These are phyloP conservation scores for Stenocarpella maydis DNA, from an alignment of 2,329 filamentous ascomycete species.

Conservation along the genomic window DNA sequence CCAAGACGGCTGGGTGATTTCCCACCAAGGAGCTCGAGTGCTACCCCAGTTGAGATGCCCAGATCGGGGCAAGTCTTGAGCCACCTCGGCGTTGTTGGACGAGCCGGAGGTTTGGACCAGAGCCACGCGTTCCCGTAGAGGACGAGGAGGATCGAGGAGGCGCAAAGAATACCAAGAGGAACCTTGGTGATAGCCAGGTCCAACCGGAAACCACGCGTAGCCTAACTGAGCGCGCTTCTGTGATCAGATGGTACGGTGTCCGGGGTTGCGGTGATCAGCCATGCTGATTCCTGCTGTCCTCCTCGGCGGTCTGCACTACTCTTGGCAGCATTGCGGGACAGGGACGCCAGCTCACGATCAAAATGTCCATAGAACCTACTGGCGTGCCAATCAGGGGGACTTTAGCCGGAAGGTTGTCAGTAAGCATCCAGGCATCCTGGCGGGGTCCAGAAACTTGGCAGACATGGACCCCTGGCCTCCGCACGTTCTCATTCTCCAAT, in stretches of 20 bases:
- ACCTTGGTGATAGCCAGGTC: neutral
- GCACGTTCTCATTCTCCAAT: conserved; percentile 12
- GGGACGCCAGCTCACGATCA: neutral
- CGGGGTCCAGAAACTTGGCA: conserved; percentile 19
- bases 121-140: neutral
- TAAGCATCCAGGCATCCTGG: conserved; percentile 1
- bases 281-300: conserved; percentile 12
- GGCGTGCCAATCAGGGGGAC: conserved; percentile 25
- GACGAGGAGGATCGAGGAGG: conserved; percentile 11
- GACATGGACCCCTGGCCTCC: conserved; percentile 22
- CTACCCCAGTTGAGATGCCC: conserved; percentile 6
- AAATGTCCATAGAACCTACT: conserved; percentile 19
- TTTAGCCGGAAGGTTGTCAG: conserved; percentile 23
- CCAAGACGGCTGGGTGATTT: conserved; percentile 24
- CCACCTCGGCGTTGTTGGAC: conserved; percentile 15
- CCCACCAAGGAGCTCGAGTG: conserved; percentile 23
- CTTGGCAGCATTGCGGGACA: conserved; percentile 15
- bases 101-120: neutral
- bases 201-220: conserved; percentile 2
- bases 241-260: conserved; percentile 22
- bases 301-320: conserved; percentile 11
- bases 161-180: neutral
- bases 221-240: conserved; percentile 18
- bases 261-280: conserved; percentile 10
- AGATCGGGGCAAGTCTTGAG: conserved; percentile 14